Evolutionary conservation across 805 yeast species (phyloP).

Genomic region (Ogataea pilisensis): DNA sequence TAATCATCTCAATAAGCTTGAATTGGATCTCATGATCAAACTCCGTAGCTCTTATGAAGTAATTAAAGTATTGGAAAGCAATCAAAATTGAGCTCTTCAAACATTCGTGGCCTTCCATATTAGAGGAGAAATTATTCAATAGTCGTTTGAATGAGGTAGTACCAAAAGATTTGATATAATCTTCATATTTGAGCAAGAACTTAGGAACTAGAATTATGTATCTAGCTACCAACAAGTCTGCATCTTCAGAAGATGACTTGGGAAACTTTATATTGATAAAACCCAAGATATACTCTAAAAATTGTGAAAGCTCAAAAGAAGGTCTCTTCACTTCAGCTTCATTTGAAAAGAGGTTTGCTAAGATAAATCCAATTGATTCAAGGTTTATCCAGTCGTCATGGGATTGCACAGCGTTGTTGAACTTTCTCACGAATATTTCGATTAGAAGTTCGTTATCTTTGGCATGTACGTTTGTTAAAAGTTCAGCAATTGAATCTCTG

Average conservation of each 20-base stretch:
- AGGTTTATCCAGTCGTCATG: slow-evolving; percentile 25
- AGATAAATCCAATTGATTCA: slow-evolving; percentile 40
- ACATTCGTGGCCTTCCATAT: slow-evolving; percentile 19
- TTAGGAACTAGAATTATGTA: slow-evolving; percentile 51
- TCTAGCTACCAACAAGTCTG: slow-evolving; percentile 43
- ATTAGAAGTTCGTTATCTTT: slow-evolving; percentile 33
- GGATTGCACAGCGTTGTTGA: slow-evolving; percentile 8
- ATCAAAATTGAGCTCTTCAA: slow-evolving; percentile 38
- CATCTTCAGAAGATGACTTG: slow-evolving; percentile 16
- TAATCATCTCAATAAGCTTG: slow-evolving; percentile 33
- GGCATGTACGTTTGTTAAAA: slow-evolving; percentile 45
- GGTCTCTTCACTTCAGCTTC: slow-evolving; percentile 24
- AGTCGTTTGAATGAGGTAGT: slow-evolving; percentile 23
- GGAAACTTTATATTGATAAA: slow-evolving; percentile 10
- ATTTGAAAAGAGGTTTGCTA: slow-evolving; percentile 41
- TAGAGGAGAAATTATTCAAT: slow-evolving; percentile 18
- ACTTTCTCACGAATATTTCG: slow-evolving; percentile 15
- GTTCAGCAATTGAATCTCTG: slow-evolving; percentile 60
- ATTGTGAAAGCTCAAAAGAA: slow-evolving; percentile 19
- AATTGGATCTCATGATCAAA: slow-evolving; percentile 26
- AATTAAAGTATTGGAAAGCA: slow-evolving; percentile 45
- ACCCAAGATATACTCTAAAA: slow-evolving; percentile 19
- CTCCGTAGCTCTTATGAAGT: slow-evolving; percentile 18
- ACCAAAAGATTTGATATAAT: slow-evolving; percentile 21
- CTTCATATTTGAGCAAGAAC: slow-evolving; percentile 49